Evolutionary conservation across 495 filamentous ascomycete genomes (phyloP), one percentile per base, ranked within the genome.

Genomic region (Cairneyella variabilis): DNA sequence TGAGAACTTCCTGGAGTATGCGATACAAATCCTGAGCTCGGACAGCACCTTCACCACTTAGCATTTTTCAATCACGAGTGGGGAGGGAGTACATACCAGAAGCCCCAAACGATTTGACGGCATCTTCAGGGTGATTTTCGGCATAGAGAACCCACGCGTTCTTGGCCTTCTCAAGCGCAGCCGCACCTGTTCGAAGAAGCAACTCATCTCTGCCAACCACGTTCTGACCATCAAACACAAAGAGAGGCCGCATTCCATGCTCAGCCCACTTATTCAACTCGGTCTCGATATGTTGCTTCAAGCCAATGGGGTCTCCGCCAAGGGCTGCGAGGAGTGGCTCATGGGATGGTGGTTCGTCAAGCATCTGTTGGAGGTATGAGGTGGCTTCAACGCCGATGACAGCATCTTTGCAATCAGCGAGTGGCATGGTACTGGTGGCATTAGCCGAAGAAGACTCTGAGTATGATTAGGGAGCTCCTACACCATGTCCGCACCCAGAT

Each of bases 271-370:
- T 69, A 57, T 82, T 76, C 4, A 99, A 71, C 51, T 96, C 88
- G 28, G 75, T 74, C 63, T 88, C 79, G 50, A 97, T 85, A 47
- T 83, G 83, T 27, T 67, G 68, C 62, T 82, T 75, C 51, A 92
- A 69, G 38, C 85, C 83, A 54, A 95, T 89, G 1, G 95, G 92
- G 51, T 89, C 78, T 40, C 95, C 95, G 22, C 92, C 95, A 14
- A 97, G 79, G 17, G 95, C 95, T 41, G 90, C 78, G 23, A 97
- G 77, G 17, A 99, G 81, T 20, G 91, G 89, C 62, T 99, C 95
- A 48, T 84, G 85, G 34, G 77, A 78, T 22, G 82, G 80, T 39
- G 76, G 69, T 46, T 81, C 76, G 64, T 80, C 77, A 62, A 92
- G 80, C 48, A 93, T 76, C 8, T 83, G 83, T 59, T 83, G 76